Conservation (phyloP, 352 stramenopile genomes). For the Pythium phragmitis region DNA sequence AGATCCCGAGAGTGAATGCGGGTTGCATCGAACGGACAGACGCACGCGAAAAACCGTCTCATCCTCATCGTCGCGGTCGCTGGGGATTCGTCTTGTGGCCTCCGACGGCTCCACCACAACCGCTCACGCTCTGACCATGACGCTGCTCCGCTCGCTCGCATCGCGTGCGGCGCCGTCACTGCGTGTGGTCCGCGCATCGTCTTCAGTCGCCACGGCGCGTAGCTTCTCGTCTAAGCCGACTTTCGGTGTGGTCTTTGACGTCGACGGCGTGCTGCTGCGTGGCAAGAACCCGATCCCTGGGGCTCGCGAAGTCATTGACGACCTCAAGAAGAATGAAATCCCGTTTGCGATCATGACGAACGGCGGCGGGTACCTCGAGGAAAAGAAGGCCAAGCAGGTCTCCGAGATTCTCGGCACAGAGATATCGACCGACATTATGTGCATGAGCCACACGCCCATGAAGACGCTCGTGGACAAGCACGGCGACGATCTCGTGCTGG, state of each 20-base stretch:
- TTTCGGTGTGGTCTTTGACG: constrained; percentile 83
- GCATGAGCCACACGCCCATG: constrained; percentile 86
- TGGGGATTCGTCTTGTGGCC: background rate
- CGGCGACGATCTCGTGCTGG: constrained; percentile 70
- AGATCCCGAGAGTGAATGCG: background rate
- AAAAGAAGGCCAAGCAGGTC: constrained; percentile 73
- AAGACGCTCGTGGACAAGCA: constrained; percentile 61
- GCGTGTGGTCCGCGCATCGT: background rate
- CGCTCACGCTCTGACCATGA: constrained; percentile 1
- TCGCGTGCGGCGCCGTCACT: constrained; percentile 3
- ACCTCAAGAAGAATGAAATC: constrained; percentile 54
- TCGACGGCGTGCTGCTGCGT: constrained; percentile 78
- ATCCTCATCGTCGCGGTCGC: background rate
- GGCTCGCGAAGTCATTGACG: constrained; percentile 63
- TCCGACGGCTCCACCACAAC: background rate
- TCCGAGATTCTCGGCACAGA: constrained; percentile 61
- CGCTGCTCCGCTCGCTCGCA: constrained; percentile 6
- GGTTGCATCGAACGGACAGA: background rate
- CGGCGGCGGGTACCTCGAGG: constrained; percentile 73
- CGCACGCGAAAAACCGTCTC: background rate
- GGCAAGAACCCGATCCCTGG: constrained; percentile 73
- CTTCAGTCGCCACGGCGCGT: background rate
- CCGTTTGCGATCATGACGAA: constrained; percentile 89
- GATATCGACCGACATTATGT: constrained; percentile 53
- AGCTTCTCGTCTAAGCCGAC: constrained; percentile 34